Conservation (phyloP, 345 rosid species). For the Lumnitzera racemosa region DNA sequence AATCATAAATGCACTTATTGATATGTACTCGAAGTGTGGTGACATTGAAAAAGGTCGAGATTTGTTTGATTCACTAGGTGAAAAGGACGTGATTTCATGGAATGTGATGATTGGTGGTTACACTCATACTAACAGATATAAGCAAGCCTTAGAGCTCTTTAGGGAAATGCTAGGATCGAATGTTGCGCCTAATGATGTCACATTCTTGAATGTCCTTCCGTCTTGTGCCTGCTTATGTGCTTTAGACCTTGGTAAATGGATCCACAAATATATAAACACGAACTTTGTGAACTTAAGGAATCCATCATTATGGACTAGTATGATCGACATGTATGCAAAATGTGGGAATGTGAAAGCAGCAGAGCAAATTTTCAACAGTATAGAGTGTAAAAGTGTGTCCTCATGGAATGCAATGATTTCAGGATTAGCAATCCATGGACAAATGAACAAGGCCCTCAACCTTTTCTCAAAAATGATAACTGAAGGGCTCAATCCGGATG, state of each 20-base stretch:
- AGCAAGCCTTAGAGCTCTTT: conserved; percentile 49
- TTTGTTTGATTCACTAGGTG: conserved; percentile 32
- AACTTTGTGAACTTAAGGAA: conserved; percentile 18
- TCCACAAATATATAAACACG: conserved; percentile 48
- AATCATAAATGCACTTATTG: conserved; percentile 53
- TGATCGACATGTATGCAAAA: conserved; percentile 61
- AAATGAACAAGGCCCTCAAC: conserved; percentile 33
- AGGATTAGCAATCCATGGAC: conserved; percentile 61
- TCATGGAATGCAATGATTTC: conserved; percentile 71
- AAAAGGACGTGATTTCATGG: conserved; percentile 56
- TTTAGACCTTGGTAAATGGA: conserved; percentile 56
- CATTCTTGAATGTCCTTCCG: conserved; percentile 45
- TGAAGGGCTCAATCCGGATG: conserved; percentile 52
- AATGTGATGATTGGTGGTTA: conserved; percentile 60
- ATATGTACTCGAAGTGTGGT: conserved; percentile 62
- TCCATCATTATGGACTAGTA: conserved; percentile 38
- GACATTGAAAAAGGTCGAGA: conserved; percentile 27
- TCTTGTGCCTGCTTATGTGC: conserved; percentile 63
- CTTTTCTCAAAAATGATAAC: conserved; percentile 45
- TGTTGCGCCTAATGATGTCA: conserved; percentile 45
- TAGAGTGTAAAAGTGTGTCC: conserved; percentile 31
- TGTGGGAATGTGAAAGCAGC: conserved; percentile 49
- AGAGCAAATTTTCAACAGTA: conserved; percentile 31
- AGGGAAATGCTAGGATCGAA: conserved; percentile 37
- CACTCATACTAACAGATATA: conserved; percentile 29